phyloP scores from a whole-genome alignment of 306 rosid genomes.

The Lablab purpureus region DNA sequence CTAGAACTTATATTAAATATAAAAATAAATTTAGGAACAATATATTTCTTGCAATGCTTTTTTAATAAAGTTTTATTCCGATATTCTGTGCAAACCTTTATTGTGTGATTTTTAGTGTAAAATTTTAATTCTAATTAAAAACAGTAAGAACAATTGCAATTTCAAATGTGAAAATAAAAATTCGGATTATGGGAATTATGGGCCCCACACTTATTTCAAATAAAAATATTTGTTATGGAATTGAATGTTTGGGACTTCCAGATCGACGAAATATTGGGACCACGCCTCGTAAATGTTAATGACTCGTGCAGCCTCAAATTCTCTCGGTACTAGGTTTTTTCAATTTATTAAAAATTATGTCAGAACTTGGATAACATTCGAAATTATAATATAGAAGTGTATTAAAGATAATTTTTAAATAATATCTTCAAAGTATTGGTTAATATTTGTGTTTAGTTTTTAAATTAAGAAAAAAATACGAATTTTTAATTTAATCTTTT shows the following conservation, averaged over 20 bases:
- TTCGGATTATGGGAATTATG: no score
- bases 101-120: background rate
- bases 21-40: background rate
- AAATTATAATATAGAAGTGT: background rate
- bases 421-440: background rate
- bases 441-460: background rate
- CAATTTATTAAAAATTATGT: background rate
- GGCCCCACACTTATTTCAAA: background rate
- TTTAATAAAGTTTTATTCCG: background rate
- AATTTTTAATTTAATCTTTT: no score
- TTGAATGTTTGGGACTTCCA: background rate
- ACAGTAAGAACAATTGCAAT: background rate
- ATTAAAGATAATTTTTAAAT: background rate
- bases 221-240: background rate
- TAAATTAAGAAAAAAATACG: no score
- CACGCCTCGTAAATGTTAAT: background rate
- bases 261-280: background rate
- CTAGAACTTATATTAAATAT: background rate
- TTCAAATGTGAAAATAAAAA: background rate
- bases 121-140: background rate
- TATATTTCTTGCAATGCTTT: background rate
- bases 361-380: background rate
- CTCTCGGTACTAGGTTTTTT: background rate
- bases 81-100: background rate
- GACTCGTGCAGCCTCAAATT: background rate